These are phyloP conservation scores for Capsella rubella DNA, from an alignment of 441 rosid genomes.

Conservation along the genomic window DNA sequence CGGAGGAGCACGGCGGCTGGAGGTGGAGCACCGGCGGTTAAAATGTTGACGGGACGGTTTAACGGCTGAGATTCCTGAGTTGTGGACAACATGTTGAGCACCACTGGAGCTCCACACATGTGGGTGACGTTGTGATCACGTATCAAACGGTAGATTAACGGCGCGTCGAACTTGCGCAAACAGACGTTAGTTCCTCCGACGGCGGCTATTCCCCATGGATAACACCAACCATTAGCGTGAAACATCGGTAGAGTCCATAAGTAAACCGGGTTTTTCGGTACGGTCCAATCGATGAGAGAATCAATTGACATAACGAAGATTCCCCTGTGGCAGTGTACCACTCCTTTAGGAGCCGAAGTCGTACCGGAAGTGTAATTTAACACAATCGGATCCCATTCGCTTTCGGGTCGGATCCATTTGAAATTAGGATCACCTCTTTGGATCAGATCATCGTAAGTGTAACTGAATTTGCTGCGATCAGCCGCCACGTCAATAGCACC, in stretches of 20 bases:
- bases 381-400: slow-evolving; percentile 60
- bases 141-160: slow-evolving; percentile 51
- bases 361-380: slow-evolving; percentile 83
- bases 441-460: slow-evolving; percentile 52
- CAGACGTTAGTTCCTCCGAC: slow-evolving; percentile 81
- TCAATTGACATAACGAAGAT: slow-evolving; percentile 50
- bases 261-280: slow-evolving; percentile 74
- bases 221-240: slow-evolving; percentile 86
- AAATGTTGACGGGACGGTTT: slow-evolving; percentile 53
- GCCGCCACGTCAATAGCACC: slow-evolving; percentile 2
- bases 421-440: slow-evolving; percentile 55
- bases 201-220: slow-evolving; percentile 82
- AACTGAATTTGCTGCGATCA: slow-evolving; percentile 29
- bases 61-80: slow-evolving; percentile 44
- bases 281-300: slow-evolving; percentile 65
- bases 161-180: slow-evolving; percentile 64
- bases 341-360: slow-evolving; percentile 86
- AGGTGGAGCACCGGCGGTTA: slow-evolving; percentile 89
- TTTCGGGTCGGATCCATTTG: slow-evolving; percentile 57
- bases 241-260: slow-evolving; percentile 86
- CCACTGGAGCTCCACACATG: slow-evolving; percentile 90
- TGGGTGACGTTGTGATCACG: slow-evolving; percentile 70
- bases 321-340: slow-evolving; percentile 75
- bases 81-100: slow-evolving; percentile 74
- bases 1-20: slow-evolving; percentile 71